Conservation (phyloP, 495 filamentous ascomycete species). For the Xylaria intraflava region DNA sequence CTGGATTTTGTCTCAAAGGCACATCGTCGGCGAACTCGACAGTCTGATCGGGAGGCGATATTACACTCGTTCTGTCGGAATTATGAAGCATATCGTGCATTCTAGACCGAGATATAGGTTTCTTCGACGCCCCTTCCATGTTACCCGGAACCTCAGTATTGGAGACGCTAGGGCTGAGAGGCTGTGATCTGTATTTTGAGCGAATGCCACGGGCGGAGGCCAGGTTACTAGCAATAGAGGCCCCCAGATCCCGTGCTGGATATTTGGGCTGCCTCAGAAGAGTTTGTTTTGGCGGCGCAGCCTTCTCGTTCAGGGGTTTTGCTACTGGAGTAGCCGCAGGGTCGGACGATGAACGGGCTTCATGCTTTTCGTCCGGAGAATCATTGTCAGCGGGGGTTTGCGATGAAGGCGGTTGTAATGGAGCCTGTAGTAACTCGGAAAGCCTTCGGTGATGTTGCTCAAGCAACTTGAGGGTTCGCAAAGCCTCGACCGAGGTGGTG, state of each 20-base stretch:
- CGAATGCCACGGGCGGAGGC: conserved; percentile 85
- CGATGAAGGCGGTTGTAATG: conserved; percentile 51
- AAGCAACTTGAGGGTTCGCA: conserved; percentile 75
- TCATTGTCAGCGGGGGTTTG: conserved; percentile 29
- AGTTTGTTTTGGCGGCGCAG: conserved; percentile 40
- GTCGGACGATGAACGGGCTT: conserved; percentile 16
- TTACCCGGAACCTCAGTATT: conserved; percentile 70
- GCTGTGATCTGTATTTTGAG: conserved; percentile 56
- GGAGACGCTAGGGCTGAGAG: conserved; percentile 61
- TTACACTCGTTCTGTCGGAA: conserved; percentile 37
- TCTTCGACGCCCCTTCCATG: conserved; percentile 52
- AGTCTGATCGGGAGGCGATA: conserved; percentile 22
- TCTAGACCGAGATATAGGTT: conserved; percentile 33
- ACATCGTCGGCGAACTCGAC: conserved; percentile 15
- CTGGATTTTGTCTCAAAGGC: conserved; percentile 15
- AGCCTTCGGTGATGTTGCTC: conserved; percentile 80
- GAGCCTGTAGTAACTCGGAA: conserved; percentile 67
- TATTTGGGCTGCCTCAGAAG: conserved; percentile 44
- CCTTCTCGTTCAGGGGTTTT: conserved; percentile 25
- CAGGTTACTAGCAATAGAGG: conserved; percentile 86
- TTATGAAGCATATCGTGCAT: conserved; percentile 36
- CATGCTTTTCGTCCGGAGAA: conserved; percentile 35
- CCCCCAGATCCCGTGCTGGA: conserved; percentile 59
- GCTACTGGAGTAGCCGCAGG: not conserved
- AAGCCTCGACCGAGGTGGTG: conserved; percentile 73